Evolutionary conservation across 1,139 yeast species (phyloP).

Genomic region (Cylindricascospora bacillispora): DNA sequence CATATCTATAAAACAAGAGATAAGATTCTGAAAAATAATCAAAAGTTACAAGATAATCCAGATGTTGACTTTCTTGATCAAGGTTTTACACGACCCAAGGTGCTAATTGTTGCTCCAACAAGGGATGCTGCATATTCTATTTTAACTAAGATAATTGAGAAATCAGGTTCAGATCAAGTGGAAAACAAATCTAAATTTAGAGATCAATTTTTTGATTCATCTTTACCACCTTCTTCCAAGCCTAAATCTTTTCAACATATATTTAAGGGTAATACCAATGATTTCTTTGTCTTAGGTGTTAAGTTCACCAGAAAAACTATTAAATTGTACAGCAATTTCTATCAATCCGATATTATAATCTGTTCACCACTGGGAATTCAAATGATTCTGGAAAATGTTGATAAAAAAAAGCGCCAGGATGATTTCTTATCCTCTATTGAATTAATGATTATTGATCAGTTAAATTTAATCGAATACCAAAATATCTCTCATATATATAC

Average conservation of each 20-base stretch:
- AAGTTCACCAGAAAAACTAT: conserved; percentile 82
- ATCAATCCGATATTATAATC: conserved; percentile 70
- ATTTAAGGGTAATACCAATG: conserved; percentile 85
- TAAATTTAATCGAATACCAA: conserved; percentile 84
- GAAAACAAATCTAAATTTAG: conserved; percentile 72
- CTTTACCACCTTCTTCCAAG: conserved; percentile 41
- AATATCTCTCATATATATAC: conserved; percentile 79
- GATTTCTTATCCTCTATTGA: conserved; percentile 89
- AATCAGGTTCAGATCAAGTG: conserved; percentile 60
- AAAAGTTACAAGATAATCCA: conserved; percentile 34
- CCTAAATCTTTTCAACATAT: conserved; percentile 73
- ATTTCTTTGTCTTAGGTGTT: conserved; percentile 78
- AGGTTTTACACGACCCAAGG: conserved; percentile 91
- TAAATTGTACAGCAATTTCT: conserved; percentile 74
- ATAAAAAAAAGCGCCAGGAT: conserved; percentile 39
- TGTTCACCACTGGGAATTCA: conserved; percentile 91
- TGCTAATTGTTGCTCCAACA: conserved; percentile 71
- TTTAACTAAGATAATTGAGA: conserved; percentile 46
- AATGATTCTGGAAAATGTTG: conserved; percentile 49
- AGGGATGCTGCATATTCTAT: conserved; percentile 65
- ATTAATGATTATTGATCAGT: conserved; percentile 62
- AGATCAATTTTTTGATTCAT: conserved; percentile 49
- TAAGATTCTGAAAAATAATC: conserved; percentile 60
- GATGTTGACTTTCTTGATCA: conserved; percentile 65
- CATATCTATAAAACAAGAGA: conserved; percentile 84